phyloP scores from a whole-genome alignment of 805 yeast genomes.

The Pichia cabralensis region DNA sequence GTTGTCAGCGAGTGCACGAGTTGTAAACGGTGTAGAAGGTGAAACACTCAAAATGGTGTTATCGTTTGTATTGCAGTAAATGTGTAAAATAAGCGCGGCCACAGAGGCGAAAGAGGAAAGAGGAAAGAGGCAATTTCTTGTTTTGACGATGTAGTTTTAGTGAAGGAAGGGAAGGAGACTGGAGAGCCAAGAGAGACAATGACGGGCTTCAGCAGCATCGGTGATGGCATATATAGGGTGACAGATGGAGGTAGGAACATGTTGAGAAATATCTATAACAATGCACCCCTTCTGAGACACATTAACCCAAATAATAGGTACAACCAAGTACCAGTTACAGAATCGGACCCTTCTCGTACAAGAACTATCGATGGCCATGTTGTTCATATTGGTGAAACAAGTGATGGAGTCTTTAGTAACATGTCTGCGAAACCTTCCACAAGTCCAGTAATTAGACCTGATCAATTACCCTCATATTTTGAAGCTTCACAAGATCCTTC shows the following conservation, averaged over 20 bases:
- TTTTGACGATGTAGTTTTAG: no score
- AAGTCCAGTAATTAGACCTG: slow-evolving; percentile 42
- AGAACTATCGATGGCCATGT: slow-evolving; percentile 16
- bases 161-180: no score
- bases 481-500: slow-evolving; percentile 91
- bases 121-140: no score
- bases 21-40: no score
- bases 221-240: not conserved
- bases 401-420: slow-evolving; percentile 91
- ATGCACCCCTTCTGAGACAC: slow-evolving; percentile 23
- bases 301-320: slow-evolving; percentile 18
- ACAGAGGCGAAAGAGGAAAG: no score
- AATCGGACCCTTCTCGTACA: slow-evolving; percentile 6
- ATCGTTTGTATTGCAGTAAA: no score
- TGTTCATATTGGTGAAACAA: slow-evolving; percentile 21
- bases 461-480: slow-evolving; percentile 77
- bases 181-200: no score
- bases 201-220: no score
- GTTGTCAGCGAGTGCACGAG: no score
- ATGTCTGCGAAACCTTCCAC: slow-evolving; percentile 71
- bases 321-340: slow-evolving; percentile 11
- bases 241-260: not conserved
- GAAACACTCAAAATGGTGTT: no score
- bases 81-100: no score
- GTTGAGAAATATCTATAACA: slow-evolving; percentile 10